Base-by-base conservation (phyloP, 257 asterid genomes). In the Nicotiana undulata region DNA sequence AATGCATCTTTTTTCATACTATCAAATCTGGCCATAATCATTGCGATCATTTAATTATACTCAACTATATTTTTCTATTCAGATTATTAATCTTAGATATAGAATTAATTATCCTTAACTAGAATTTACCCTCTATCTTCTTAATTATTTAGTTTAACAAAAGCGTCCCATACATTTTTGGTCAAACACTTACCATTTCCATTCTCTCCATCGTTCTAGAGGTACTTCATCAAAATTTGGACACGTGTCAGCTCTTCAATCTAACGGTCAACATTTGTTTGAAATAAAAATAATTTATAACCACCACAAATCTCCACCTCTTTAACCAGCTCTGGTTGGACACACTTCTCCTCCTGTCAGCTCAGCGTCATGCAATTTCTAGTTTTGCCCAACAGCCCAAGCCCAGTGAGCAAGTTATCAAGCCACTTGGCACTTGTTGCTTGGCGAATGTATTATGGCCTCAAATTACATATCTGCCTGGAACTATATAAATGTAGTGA, bases 381-480 rank as follows among this genome's bases (percentile, higher is more conserved):
- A 18, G 63, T 56, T 56, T 5, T n/a, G 24, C 24, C 63, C n/a
- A n/a, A n/a, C n/a, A n/a, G n/a, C n/a, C n/a, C 37, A n/a, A 7
- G 75, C 82, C 84, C 63, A 80, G 81, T 83, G 81, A 80, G 89
- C 83, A 85, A 82, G 82, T 79, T 83, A 79, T 87, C 87, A 82
- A 60, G 77, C 84, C 88, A 86, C 64, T 6, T 88, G 90, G 77
- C 85, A 52, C 66, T 24, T 12, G 66, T 15, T 82, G 63, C 80
- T 87, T 87, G 92, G 88, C 9, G 40, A 86, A 10, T 64, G 76
- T 31, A 56, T 84, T 78, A 53, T 77, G 86, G 84, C 90, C 92
- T 84, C 86, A 88, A 82, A 82, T 65, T 49, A 63, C 77, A 80
- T 85, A 85, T 83, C 90, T 80, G 81, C 70, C 72, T 4, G 32